Base-by-base conservation (phyloP, 345 rosid species). In the Eucalyptus tenuipes region DNA sequence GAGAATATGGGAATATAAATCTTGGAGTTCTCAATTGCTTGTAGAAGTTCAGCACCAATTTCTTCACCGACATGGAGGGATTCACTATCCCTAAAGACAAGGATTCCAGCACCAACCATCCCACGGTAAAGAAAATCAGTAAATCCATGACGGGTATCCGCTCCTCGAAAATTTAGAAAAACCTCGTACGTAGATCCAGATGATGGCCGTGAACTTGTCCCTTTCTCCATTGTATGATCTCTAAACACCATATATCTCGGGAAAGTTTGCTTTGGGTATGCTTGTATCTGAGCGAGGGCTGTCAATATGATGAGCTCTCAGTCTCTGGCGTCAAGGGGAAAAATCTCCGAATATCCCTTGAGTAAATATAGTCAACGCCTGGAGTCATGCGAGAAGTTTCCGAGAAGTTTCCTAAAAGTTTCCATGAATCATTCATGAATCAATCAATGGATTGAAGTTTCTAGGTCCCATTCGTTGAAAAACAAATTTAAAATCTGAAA, bases 121-220 rank as follows among this genome's bases (percentile, higher is more conserved):
- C 7, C 45, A 20, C 0, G 82, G 14, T 75, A 75, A 75, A 75
- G 82, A 75, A 40, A 75, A 37, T 75, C 82, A 0, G 47, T 75
- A 7, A 75, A 75, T 75, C 5, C 7, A 31, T 31, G 15, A 20
- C 27, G 82, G 3, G 82, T 75, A 0, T 75, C 47, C 0, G 1
- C 14, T 37, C 79, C 79, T 31, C 27, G 82, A 33, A 75, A 75
- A 20, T 24, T 37, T 10, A 75, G 2, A 18, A 75, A 37, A 75
- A 71, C 82, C 14, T 71, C 45, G 3, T 18, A 71, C 1, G 15
- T 0, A 20, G 27, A 24, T 18, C 14, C 15, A 0, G 3, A 75
- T 18, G 45, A 75, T 12, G 1, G 0, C 47, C 0, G 8, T 10
- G 47, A 75, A 37, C 0, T 10, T 0, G 5, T 37, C 0, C 45